Base-by-base conservation (phyloP, 495 filamentous ascomycete genomes). In the Oleoguttula mirabilis region DNA sequence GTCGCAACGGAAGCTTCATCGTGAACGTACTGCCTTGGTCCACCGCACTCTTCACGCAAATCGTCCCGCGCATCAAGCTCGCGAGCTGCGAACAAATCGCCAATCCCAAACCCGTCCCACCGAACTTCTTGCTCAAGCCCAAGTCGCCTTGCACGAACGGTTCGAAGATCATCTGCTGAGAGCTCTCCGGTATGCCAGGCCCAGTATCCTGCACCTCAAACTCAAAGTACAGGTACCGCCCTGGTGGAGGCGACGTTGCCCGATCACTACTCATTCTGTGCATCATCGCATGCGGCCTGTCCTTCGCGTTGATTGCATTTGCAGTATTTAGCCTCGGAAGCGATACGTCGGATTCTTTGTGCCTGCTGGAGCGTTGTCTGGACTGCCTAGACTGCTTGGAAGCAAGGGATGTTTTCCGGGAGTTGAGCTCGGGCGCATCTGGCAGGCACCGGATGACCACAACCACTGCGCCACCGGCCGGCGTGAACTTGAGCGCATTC, bases 401-500 rank as follows among this genome's bases (percentile, higher is more conserved):
- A 4, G 31, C 49, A 4, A 34, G 14, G 1, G 47, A 51, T 15
- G 21, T 22, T 14, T 47, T 43, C 22, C 50, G 36, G 25, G 25
- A 33, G 7, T 24, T 21, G 11, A 39, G 1, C 1, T 52, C 49
- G 6, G 47, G 38, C 20, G 27, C 14, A 20, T 52, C 49, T 6
- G 49, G 17, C 17, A 48, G 44, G 47, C 84, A 87, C 41, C 70
- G 75, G 43, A 94, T 85, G 10, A 75, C 71, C 21, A 93, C 71
- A 12, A 75, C 65, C 1, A 93, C 79, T 31, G 67, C 73, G 8
- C 87, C 86, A 6, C 78, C 74, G 30, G 77, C 63, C 0, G 85
- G 85, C 2, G 88, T 95, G 54, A 95, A 95, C 56, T 95, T 95
- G 11, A 94, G 65, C 54, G 80, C 84, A 61, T 95, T 95, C 62